phyloP scores from a whole-genome alignment of 768 basidiomycete species.

The Gautieria morchelliformis region DNA sequence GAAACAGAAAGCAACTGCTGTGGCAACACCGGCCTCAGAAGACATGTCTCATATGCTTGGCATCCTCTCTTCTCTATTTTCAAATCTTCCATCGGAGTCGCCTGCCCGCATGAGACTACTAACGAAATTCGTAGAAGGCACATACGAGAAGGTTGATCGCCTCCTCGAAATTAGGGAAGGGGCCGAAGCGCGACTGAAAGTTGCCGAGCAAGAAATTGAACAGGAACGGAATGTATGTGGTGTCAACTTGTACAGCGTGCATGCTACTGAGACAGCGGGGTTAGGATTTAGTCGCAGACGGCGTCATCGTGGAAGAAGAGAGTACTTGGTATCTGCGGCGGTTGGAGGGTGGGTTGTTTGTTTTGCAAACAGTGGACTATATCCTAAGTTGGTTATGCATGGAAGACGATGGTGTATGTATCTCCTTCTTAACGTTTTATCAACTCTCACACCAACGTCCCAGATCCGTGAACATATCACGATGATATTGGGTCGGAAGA shows the following conservation, averaged over 20 bases:
- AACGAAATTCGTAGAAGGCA: constrained; percentile 86
- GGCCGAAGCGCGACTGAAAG: constrained; percentile 49
- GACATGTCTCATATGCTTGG: constrained; percentile 84
- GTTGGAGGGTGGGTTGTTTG: constrained; percentile 80
- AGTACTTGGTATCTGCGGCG: constrained; percentile 78
- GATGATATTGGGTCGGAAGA: constrained; percentile 68
- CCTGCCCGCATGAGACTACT: constrained; percentile 70
- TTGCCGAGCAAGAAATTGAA: constrained; percentile 58
- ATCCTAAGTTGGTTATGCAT: constrained; percentile 91
- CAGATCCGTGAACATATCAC: constrained; percentile 72
- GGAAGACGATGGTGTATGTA: constrained; percentile 90
- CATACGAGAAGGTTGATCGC: constrained; percentile 93
- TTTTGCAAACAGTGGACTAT: constrained; percentile 86
- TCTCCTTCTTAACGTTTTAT: not conserved
- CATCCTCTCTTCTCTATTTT: constrained; percentile 79
- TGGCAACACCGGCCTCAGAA: constrained; percentile 50
- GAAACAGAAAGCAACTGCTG: constrained; percentile 55
- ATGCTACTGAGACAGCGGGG: not conserved
- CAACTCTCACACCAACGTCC: not conserved
- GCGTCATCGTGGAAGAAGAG: constrained; percentile 55
- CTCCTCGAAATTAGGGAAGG: constrained; percentile 78
- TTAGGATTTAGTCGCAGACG: constrained; percentile 46
- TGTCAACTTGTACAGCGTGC: not conserved
- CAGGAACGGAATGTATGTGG: constrained; percentile 53
- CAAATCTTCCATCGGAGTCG: constrained; percentile 81